These are phyloP conservation scores for Solanum appendiculatum DNA, from an alignment of 257 asterid species.

Conservation along the genomic window DNA sequence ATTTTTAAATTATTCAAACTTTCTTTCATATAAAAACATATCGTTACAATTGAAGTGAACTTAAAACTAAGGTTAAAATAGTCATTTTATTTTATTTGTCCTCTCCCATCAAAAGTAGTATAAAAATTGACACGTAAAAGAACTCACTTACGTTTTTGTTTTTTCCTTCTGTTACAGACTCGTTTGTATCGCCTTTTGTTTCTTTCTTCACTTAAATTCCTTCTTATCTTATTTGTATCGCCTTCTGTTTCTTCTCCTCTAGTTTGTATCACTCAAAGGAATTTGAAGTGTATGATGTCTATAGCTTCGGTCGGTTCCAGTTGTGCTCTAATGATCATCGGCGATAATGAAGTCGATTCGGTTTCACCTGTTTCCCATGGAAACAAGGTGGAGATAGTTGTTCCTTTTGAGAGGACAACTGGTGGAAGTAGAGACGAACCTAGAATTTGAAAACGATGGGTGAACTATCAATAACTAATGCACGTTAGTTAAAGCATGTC, in stretches of 20 bases:
- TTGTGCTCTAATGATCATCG: not conserved
- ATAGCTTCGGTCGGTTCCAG: not conserved
- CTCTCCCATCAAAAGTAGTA: not conserved
- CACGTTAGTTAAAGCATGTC: not conserved
- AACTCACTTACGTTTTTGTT: no score
- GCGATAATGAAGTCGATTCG: not conserved
- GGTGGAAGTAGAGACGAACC: no score
- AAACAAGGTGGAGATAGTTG: not conserved
- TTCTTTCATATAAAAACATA: no score
- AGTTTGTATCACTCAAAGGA: not conserved
- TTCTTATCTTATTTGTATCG: no score
- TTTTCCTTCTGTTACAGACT: no score
- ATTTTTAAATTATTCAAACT: no score
- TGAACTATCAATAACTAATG: not conserved
- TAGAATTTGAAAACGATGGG: not conserved
- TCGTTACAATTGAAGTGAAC: not conserved
- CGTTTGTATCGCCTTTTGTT: no score
- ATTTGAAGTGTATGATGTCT: no score
- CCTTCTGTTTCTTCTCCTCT: no score
- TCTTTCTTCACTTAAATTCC: no score
- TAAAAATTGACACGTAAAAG: not conserved
- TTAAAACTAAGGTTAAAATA: not conserved
- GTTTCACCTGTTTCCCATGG: not conserved
- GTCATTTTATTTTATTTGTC: not conserved
- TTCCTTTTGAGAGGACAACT: not conserved